Conservation (phyloP, 805 yeast species). For the Candida endomychidarum region DNA sequence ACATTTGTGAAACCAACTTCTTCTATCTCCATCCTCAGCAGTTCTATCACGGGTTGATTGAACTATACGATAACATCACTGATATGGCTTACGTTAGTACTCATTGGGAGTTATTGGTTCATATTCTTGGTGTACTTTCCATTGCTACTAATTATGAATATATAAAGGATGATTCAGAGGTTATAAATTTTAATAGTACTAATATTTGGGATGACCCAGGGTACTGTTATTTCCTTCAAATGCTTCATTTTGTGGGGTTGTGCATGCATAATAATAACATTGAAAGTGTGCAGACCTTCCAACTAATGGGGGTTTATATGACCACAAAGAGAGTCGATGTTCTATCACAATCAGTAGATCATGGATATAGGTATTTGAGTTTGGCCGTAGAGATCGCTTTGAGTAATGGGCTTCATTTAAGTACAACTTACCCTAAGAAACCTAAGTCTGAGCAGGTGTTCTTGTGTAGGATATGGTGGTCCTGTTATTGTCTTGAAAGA, state of each 20-base stretch:
- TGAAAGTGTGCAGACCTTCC: constrained; percentile 16
- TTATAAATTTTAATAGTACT: neutral
- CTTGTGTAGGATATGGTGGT: constrained; percentile 18
- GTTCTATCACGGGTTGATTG: constrained; percentile 8
- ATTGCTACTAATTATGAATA: constrained; percentile 18
- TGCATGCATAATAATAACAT: constrained; percentile 16
- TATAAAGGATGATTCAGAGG: constrained; percentile 11
- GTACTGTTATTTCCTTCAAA: constrained; percentile 14
- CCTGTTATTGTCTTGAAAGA: constrained; percentile 18
- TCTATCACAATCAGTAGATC: constrained; percentile 16
- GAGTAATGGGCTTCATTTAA: constrained; percentile 13
- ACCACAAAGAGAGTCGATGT: constrained; percentile 19
- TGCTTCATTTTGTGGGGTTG: constrained; percentile 18
- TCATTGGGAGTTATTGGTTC: constrained; percentile 15
- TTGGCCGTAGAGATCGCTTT: constrained; percentile 18
- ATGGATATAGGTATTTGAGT: constrained; percentile 16
- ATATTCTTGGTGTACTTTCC: constrained; percentile 14
- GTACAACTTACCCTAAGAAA: constrained; percentile 10
- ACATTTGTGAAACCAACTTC: constrained; percentile 19
- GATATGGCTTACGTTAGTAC: constrained; percentile 13
- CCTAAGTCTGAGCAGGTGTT: constrained; percentile 11
- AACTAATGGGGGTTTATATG: constrained; percentile 18
- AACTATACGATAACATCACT: constrained; percentile 8
- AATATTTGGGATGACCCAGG: constrained; percentile 17
- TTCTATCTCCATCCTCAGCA: constrained; percentile 16